A percentile compares a stretch with the other conserved stretches of the same genome.
phyloP scores from a whole-genome alignment of 371 early-diverging fungal genomes.

The Mucor mucedo region DNA sequence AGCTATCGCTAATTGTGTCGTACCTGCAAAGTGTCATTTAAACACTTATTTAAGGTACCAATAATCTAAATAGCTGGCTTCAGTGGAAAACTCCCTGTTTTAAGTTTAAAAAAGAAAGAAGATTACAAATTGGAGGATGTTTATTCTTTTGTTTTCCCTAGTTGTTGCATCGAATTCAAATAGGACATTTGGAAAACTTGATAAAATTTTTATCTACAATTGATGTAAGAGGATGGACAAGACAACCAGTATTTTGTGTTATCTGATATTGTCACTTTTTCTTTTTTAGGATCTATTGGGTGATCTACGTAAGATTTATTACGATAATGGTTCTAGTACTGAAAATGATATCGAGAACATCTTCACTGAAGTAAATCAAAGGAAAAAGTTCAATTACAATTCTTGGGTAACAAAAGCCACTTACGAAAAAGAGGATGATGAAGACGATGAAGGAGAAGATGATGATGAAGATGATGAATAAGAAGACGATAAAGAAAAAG shows the following conservation, averaged over 20 bases:
- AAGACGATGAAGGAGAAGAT: no score
- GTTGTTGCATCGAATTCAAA: no score
- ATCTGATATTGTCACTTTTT: not conserved
- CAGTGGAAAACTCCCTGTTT: constrained; percentile 21
- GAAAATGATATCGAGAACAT: no score
- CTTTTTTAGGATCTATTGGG: not conserved
- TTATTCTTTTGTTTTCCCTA: not conserved
- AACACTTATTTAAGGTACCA: constrained; percentile 30
- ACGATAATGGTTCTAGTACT: no score
- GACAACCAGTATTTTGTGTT: not conserved
- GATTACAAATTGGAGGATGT: not conserved
- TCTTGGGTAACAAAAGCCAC: no score
- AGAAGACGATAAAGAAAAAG: no score
- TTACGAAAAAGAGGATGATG: no score
- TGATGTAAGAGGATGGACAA: not conserved
- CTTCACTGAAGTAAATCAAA: no score
- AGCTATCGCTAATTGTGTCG: no score
- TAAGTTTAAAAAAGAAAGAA: constrained; percentile 23
- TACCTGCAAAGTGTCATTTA: constrained; percentile 18
- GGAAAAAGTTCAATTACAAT: no score
- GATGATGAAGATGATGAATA: no score
- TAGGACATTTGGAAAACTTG: not conserved
- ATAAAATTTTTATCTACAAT: not conserved
- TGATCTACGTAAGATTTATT: not conserved
- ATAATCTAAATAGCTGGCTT: constrained; percentile 22